Evolutionary conservation across 805 yeast species (phyloP).

Genomic region (Grigorovia transvaalensis): DNA sequence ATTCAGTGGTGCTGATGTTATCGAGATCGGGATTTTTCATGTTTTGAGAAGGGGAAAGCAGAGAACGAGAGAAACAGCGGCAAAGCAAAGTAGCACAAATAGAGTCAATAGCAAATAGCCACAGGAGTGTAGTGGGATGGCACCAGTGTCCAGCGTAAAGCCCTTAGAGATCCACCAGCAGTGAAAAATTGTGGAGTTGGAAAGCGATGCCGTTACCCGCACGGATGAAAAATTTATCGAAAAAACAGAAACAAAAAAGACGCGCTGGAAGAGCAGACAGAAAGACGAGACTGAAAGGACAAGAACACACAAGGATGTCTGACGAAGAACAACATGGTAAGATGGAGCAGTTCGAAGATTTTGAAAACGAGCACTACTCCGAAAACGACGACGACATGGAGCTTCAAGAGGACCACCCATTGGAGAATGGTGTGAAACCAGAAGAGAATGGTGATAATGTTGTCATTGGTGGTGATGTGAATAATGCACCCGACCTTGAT

Average conservation of each 20-base stretch:
- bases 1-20: background rate
- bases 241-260: no score
- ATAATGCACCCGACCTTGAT: conserved; percentile 57
- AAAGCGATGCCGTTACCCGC: background rate
- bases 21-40: background rate
- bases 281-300: no score
- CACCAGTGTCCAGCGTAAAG: no score
- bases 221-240: background rate
- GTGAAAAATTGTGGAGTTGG: background rate
- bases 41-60: no score
- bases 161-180: background rate
- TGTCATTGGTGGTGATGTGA: conserved; percentile 28
- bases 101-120: background rate
- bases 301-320: conserved; percentile 32
- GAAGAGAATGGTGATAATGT: conserved; percentile 1
- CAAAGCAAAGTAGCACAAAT: background rate
- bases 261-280: no score
- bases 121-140: no score
- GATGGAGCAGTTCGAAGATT: conserved; percentile 63
- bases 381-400: conserved; percentile 48
- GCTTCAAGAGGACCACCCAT: conserved; percentile 27
- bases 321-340: conserved; percentile 49
- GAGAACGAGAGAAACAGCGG: no score
- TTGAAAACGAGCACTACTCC: conserved; percentile 76
- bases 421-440: conserved; percentile 10